Conservation (phyloP, 768 basidiomycete genomes). For the Agaricus blazei region DNA sequence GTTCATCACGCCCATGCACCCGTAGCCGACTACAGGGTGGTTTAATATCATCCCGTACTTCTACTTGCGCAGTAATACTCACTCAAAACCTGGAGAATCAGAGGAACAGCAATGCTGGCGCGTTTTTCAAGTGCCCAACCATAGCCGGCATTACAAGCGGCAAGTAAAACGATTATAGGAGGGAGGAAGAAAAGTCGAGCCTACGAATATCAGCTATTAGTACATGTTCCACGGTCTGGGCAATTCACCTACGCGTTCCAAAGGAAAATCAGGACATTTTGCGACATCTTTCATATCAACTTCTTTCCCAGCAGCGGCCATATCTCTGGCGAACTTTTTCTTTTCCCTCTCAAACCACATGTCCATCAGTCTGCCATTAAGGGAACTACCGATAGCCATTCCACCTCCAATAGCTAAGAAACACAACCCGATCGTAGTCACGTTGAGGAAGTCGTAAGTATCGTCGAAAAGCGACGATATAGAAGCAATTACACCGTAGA, state of each 20-base stretch:
- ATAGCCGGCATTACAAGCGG: conserved; percentile 44
- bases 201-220: conserved; percentile 3
- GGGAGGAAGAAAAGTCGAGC: conserved; percentile 17
- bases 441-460: conserved; percentile 53
- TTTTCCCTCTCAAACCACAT: conserved; percentile 48
- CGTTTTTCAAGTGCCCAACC: conserved; percentile 53
- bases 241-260: conserved; percentile 38
- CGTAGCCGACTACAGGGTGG: conserved; percentile 41
- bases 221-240: background rate
- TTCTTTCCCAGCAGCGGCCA: background rate
- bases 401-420: conserved; percentile 76
- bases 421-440: conserved; percentile 70
- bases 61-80: conserved; percentile 6
- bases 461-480: conserved; percentile 56
- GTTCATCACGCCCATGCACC: conserved; percentile 46
- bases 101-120: conserved; percentile 45
- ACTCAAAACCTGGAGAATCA: conserved; percentile 43
- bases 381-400: conserved; percentile 52
- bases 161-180: conserved; percentile 23
- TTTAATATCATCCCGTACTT: background rate
- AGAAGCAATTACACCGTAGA: conserved; percentile 56
- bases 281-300: conserved; percentile 18
- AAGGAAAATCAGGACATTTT: conserved; percentile 37
- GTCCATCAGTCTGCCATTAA: conserved; percentile 62
- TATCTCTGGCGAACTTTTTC: conserved; percentile 21